Conservation (phyloP, 257 asterid species). For the Scutellaria barbata region DNA sequence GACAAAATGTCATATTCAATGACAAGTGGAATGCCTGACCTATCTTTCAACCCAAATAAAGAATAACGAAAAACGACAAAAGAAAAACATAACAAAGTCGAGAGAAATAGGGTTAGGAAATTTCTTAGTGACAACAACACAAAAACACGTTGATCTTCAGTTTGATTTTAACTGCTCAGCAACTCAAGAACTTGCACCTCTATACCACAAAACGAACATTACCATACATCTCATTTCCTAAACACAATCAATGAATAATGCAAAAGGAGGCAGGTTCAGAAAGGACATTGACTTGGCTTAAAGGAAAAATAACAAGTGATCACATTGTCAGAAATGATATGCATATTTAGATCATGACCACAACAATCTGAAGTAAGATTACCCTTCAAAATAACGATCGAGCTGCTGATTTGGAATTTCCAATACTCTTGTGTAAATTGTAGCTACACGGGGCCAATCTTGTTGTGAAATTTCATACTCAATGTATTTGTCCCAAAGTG, state of each 20-base stretch:
- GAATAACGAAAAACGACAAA: constrained; percentile 11
- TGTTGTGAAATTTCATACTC: constrained; percentile 90
- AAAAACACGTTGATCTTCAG: neutral
- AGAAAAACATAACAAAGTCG: neutral
- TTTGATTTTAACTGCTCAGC: constrained; percentile 17
- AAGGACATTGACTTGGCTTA: constrained; percentile 4
- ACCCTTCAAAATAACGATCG: constrained; percentile 98
- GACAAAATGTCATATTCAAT: neutral
- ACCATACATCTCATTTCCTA: constrained; percentile 11
- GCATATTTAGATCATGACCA: neutral
- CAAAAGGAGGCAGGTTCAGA: neutral
- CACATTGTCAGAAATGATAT: neutral
- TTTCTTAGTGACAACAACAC: neutral
- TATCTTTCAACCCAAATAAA: neutral
- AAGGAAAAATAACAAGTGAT: neutral
- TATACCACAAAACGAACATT: neutral
- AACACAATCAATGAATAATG: constrained; percentile 6
- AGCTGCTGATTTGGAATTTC: constrained; percentile 93
- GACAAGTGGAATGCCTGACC: neutral
- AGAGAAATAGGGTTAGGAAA: constrained; percentile 8
- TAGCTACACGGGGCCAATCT: constrained; percentile 85
- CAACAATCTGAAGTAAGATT: constrained; percentile 29
- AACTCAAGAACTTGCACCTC: constrained; percentile 4
- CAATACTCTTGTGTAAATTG: constrained; percentile 79
- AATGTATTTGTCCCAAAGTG: constrained; percentile 96